Evolutionary conservation across 192 early-diverging fungal species (phyloP).

Genomic region (Coemansia sp.): DNA sequence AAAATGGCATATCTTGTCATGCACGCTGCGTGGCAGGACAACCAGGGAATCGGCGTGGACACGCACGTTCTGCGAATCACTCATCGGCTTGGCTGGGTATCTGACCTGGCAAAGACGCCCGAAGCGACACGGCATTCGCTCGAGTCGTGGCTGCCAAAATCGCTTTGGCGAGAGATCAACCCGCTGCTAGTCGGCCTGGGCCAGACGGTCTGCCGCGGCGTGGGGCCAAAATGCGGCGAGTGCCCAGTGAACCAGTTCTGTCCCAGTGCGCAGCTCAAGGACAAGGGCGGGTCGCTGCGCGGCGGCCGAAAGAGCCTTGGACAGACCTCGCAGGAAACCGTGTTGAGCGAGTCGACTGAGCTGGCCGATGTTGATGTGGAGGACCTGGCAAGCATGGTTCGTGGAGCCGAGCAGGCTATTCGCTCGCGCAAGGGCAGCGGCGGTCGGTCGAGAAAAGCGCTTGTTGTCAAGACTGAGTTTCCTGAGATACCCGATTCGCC

Average conservation of each 20-base stretch:
- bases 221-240: constrained; percentile 69
- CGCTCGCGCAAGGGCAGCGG: constrained; percentile 47
- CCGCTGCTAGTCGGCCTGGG: constrained; percentile 89
- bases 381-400: constrained; percentile 49
- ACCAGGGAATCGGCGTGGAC: constrained; percentile 93
- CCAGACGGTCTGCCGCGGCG: constrained; percentile 74
- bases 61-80: constrained; percentile 91
- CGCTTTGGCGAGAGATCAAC: constrained; percentile 87
- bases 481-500: constrained; percentile 45
- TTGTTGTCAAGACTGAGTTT: constrained; percentile 24
- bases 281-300: constrained; percentile 7
- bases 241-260: constrained; percentile 81
- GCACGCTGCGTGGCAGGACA: constrained; percentile 80
- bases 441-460: constrained; percentile 23
- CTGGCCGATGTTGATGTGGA: constrained; percentile 47
- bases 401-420: constrained; percentile 46
- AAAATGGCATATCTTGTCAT: constrained; percentile 90
- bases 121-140: constrained; percentile 74
- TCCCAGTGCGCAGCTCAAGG: constrained; percentile 44
- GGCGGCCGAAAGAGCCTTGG: constrained; percentile 5
- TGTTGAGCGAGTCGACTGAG: constrained; percentile 31
- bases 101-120: constrained; percentile 69
- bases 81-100: constrained; percentile 86
- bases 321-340: constrained; percentile 19
- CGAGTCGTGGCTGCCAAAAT: constrained; percentile 81